Base-by-base conservation (phyloP, 768 basidiomycete species). In the Agaricus subrufescens region DNA sequence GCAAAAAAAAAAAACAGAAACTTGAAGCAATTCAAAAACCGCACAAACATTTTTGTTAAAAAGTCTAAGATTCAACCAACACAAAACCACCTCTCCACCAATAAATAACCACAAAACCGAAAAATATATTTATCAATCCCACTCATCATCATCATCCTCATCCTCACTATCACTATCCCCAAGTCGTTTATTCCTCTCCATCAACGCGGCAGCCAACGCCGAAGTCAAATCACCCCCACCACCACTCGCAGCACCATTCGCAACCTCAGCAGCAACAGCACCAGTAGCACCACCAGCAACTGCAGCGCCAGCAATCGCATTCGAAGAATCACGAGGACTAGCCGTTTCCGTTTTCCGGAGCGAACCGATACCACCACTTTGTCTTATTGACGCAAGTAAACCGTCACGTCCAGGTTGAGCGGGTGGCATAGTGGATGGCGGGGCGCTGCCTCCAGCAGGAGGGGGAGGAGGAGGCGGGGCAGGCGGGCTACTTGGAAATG, bases 121-220 rank as follows among this genome's bases (percentile, higher is more conserved):
- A 6, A 34, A 3, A 3, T 7, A 8, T 34, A 34, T 8, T 4
- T 8, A 34, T 56, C 67, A 76, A 63, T 76, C 79, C 73, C 77
- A 81, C 66, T 87, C 88, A 56, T 84, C 85, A 42, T 86, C 86
- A 34, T 86, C 84, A 25, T 87, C 86, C 0, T 86, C 86, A 4
- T 89, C 88, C 23, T 88, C 87, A 49, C 89, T 87, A 61, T 91
- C 89, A 63, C 88, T 90, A 62, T 94, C 91, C 2, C 89, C 93
- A 62, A 96, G 73, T 65, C 90, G 87, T 73, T 89, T 92, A 67
- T 91, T 96, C 62, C 94, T 74, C 67, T 87, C 83, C 62, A 86
- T 72, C 59, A 98, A 70, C 1, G 94, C 94, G 48, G 84, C 88
- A 4, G 93, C 94, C 46, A 97, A 73, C 7, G 92, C 91, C 3